A percentile compares a stretch with the other conserved stretches of the same genome.
Conservation (phyloP, 108 stramenopile genomes). For the Epipyxis sp. region DNA sequence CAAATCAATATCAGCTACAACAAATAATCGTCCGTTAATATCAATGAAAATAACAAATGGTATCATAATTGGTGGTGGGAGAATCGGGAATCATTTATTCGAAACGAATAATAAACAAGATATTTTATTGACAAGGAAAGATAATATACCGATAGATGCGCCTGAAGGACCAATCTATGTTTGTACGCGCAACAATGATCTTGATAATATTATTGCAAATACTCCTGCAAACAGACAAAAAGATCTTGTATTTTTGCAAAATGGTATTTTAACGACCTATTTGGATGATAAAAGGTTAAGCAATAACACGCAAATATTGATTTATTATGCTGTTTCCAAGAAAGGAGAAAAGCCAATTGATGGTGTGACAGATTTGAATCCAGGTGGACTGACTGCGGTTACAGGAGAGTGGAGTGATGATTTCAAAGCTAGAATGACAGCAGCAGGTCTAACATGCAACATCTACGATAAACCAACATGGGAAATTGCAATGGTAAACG, state of each 20-base stretch:
- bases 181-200: slow-evolving; percentile 82
- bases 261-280: slow-evolving; percentile 77
- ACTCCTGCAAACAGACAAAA: slow-evolving; percentile 67
- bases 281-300: slow-evolving; percentile 62
- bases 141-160: not conserved
- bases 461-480: slow-evolving; percentile 29
- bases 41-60: not conserved
- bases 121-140: not conserved
- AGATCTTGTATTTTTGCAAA: slow-evolving; percentile 89
- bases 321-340: slow-evolving; percentile 77
- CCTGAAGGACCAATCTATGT: slow-evolving; percentile 66
- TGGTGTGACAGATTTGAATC: slow-evolving; percentile 78
- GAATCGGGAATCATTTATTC: not conserved
- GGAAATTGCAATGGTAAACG: not conserved
- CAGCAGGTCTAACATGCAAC: slow-evolving; percentile 71
- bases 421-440: slow-evolving; percentile 69
- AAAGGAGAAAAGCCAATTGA: slow-evolving; percentile 76
- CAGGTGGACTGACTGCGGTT: slow-evolving; percentile 80
- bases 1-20: too few species aligned
- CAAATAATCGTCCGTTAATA: too few species aligned
- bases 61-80: not conserved
- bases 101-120: not conserved
- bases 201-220: slow-evolving; percentile 70
- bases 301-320: slow-evolving; percentile 69
- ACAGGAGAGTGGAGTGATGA: slow-evolving; percentile 75